Percentiles rank a stretch among this genome's conserved stretches.
phyloP scores from a whole-genome alignment of 2,329 filamentous ascomycete genomes.

The Aspergillus quadricinctus region DNA sequence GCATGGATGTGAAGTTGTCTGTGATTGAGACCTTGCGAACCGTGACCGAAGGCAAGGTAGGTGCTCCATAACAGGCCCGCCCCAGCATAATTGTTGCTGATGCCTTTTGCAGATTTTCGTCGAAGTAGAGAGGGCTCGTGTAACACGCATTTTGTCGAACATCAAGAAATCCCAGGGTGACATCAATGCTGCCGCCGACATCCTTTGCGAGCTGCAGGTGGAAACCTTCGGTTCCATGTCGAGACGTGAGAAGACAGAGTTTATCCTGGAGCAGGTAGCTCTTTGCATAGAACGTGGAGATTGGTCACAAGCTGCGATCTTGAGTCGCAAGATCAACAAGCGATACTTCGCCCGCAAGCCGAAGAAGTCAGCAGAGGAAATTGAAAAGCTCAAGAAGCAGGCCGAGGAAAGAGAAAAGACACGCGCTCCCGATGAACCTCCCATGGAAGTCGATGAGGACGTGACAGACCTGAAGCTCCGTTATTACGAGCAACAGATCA shows the following conservation, averaged over 20 bases:
- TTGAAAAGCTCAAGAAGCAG: conserved; percentile 87
- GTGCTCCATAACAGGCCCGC: conserved; percentile 13
- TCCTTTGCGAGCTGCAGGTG: conserved; percentile 94
- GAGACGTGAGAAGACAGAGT: conserved; percentile 95
- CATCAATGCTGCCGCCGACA: conserved; percentile 81
- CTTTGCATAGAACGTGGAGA: conserved; percentile 94
- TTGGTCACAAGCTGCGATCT: conserved; percentile 91
- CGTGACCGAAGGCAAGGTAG: conserved; percentile 91
- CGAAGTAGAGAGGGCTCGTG: conserved; percentile 92
- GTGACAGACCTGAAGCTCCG: conserved; percentile 93
- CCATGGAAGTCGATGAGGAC: conserved; percentile 75
- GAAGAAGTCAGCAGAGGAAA: conserved; percentile 82
- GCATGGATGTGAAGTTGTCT: conserved; percentile 79
- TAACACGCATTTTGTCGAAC: conserved; percentile 90
- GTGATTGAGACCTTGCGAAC: conserved; percentile 94
- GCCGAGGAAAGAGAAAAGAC: conserved; percentile 71
- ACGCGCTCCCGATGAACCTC: conserved; percentile 69
- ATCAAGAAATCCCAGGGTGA: conserved; percentile 98
- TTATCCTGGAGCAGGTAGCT: conserved; percentile 90
- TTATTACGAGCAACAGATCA: conserved; percentile 97
- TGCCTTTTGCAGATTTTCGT: conserved; percentile 71
- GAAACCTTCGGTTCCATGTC: conserved; percentile 99
- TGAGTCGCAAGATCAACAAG: conserved; percentile 96
- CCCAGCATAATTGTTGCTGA: conserved; percentile 6
- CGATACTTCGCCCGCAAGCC: conserved; percentile 84